Conservation (phyloP, 805 yeast genomes). For the Tetrapisispora namnaoensis region DNA sequence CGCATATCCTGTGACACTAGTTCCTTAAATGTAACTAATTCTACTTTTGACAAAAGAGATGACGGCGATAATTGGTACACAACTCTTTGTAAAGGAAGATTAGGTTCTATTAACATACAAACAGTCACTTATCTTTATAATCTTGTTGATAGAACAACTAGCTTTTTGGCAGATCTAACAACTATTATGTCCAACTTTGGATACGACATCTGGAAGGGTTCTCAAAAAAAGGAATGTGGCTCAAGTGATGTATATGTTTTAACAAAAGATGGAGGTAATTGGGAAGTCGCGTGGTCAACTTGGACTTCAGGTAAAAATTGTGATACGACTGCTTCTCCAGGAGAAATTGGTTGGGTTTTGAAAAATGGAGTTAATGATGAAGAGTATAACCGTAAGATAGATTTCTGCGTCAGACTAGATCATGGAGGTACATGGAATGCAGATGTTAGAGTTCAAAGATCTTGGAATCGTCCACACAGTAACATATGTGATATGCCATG, state of each 20-base stretch:
- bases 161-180: conserved; percentile 1
- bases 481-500: conserved; percentile 5
- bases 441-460: conserved; percentile 3
- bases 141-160: background rate
- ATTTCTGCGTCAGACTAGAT: conserved; percentile 3
- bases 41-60: background rate
- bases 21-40: background rate
- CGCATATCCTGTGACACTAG: background rate
- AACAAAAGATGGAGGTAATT: conserved; percentile 4
- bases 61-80: background rate
- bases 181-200: background rate
- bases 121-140: background rate
- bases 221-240: conserved; percentile 3
- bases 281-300: conserved; percentile 3
- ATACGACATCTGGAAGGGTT: background rate
- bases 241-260: background rate
- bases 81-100: background rate
- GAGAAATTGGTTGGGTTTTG: background rate
- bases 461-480: background rate
- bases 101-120: background rate
- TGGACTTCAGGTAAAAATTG: conserved; percentile 4
- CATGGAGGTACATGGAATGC: conserved; percentile 4
- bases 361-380: background rate
- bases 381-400: conserved; percentile 2
- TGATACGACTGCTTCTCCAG: conserved; percentile 2